Evolutionary conservation across 139 green algal species (phyloP).

Genomic region (Tetraselmis chui): DNA sequence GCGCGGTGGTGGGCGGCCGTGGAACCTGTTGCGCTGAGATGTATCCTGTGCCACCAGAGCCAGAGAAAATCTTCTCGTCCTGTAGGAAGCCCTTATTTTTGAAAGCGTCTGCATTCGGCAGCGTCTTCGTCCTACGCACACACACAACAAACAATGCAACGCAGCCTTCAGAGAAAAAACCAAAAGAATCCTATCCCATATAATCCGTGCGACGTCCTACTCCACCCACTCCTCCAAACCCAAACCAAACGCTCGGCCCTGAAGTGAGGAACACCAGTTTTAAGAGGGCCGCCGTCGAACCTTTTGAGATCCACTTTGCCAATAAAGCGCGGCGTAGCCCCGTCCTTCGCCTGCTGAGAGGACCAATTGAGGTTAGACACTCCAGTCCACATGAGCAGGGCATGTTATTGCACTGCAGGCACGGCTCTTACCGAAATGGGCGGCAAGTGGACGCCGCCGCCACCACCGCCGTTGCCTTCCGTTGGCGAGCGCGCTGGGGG

Average conservation of each 20-base stretch:
- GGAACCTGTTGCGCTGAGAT: neutral
- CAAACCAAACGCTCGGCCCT: neutral
- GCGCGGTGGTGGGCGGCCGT: no score
- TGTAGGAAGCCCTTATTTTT: neutral
- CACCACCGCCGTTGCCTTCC: neutral
- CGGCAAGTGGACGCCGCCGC: neutral
- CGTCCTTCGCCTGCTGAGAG: neutral
- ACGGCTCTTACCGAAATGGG: neutral
- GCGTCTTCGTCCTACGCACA: neutral
- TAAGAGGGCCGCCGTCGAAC: neutral
- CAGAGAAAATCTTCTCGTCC: neutral
- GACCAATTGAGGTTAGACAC: neutral
- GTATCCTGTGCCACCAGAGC: neutral
- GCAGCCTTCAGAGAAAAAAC: neutral
- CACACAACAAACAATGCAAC: neutral
- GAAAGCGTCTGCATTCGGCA: neutral
- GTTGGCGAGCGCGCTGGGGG: neutral
- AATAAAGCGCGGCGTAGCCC: neutral
- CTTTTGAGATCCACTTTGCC: neutral
- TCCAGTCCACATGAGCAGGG: neutral
- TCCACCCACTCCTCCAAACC: neutral
- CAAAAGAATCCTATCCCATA: no score
- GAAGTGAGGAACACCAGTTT: no score
- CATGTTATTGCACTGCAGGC: no score
- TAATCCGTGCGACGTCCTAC: no score